Conservation (phyloP, 805 yeast species). For the Candida chilensis region DNA sequence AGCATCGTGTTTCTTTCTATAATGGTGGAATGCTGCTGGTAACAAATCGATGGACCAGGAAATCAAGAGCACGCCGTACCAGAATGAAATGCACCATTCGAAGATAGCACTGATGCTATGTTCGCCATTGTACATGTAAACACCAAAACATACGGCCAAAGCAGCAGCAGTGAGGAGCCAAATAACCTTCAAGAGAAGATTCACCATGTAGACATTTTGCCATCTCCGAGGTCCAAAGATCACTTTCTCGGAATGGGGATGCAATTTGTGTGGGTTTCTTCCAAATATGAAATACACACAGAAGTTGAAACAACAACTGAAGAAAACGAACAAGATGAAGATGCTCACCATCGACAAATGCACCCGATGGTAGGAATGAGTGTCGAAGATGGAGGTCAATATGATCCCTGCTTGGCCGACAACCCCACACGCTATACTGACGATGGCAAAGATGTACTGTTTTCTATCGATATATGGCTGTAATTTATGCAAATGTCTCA, state of each 20-base stretch:
- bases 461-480: conserved; percentile 37
- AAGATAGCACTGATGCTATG: conserved; percentile 47
- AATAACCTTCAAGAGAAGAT: conserved; percentile 41
- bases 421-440: conserved; percentile 30
- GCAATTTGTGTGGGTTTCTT: conserved; percentile 20
- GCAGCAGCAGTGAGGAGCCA: conserved; percentile 65
- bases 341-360: conserved; percentile 65
- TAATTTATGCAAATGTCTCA: conserved; percentile 49
- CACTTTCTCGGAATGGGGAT: conserved; percentile 27
- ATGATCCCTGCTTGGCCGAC: conserved; percentile 68
- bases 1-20: too few species aligned
- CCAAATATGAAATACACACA: conserved; percentile 28
- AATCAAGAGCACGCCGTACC: conserved; percentile 65
- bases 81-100: conserved; percentile 86
- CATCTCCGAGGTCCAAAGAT: conserved; percentile 25
- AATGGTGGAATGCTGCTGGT: too few species aligned
- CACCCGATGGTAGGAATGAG: conserved; percentile 44
- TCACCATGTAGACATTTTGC: conserved; percentile 32
- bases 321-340: conserved; percentile 59
- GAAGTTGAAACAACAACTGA: conserved; percentile 30
- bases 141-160: conserved; percentile 66
- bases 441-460: conserved; percentile 34
- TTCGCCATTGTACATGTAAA: conserved; percentile 18
- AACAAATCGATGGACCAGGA: conserved; percentile 62
- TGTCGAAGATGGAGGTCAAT: conserved; percentile 67